Conservation (phyloP, 345 rosid species). For the Microthlaspi erraticum region DNA sequence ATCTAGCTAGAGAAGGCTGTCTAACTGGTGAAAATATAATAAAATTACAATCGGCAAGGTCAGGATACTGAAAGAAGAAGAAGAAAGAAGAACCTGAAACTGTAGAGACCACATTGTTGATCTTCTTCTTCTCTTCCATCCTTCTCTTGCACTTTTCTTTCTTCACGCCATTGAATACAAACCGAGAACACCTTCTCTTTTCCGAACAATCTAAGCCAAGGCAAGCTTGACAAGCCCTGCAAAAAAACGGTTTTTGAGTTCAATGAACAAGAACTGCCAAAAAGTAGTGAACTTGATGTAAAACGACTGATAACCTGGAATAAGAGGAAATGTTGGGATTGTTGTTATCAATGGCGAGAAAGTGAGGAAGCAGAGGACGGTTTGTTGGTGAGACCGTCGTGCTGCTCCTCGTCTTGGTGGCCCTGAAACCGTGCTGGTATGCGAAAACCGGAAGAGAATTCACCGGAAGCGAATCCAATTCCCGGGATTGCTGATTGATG, state of each 20-base stretch:
- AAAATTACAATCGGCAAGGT: conserved; percentile 39
- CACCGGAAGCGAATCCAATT: conserved; percentile 62
- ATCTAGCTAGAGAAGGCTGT: conserved; percentile 38
- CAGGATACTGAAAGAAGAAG: conserved; percentile 23
- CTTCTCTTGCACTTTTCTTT: conserved; percentile 25
- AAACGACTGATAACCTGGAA: conserved; percentile 49
- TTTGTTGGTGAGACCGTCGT: conserved; percentile 68
- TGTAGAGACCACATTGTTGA: conserved; percentile 5
- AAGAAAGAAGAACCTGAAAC: conserved; percentile 38
- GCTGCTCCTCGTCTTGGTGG: conserved; percentile 84
- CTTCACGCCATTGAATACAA: conserved; percentile 56
- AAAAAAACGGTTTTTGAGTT: conserved; percentile 8
- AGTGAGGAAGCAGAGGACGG: conserved; percentile 88
- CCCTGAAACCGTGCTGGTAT: conserved; percentile 95
- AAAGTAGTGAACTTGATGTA: neutral
- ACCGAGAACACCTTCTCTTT: conserved; percentile 23
- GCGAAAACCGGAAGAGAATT: conserved; percentile 69
- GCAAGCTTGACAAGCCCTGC: conserved; percentile 34
- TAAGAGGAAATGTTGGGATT: conserved; percentile 28
- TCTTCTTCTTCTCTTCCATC: conserved; percentile 13
- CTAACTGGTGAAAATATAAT: conserved; percentile 29
- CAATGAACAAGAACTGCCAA: conserved; percentile 2
- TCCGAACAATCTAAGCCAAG: conserved; percentile 35
- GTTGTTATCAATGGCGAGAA: conserved; percentile 70
- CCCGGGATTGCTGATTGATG: conserved; percentile 57